Conservation (phyloP, 2,329 filamentous ascomycete genomes). For the Lasiodiplodia sp. region DNA sequence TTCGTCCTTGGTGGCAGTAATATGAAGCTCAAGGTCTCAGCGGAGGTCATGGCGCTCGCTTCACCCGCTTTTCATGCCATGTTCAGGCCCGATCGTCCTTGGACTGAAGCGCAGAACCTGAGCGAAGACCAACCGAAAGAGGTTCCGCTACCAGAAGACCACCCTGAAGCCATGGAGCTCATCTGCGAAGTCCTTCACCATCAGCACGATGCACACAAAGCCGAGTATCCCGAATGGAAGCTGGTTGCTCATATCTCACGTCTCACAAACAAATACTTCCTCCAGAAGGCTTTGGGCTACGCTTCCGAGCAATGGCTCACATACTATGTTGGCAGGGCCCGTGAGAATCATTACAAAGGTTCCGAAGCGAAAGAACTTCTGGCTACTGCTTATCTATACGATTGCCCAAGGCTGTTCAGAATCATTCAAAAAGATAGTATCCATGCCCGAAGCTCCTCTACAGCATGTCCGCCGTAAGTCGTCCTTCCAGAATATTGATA, state of each 20-base stretch:
- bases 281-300: not conserved
- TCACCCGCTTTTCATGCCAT: not conserved
- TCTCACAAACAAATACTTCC: not conserved
- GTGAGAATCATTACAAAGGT: not conserved
- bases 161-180: not conserved
- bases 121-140: not conserved
- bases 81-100: not conserved
- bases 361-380: not conserved
- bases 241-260: not conserved
- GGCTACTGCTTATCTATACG: not conserved
- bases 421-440: not conserved
- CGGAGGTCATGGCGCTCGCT: not conserved
- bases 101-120: not conserved
- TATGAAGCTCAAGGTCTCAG: not conserved
- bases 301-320: not conserved
- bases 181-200: conserved; percentile 12
- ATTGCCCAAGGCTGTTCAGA: not conserved
- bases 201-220: not conserved
- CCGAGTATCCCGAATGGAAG: too few species aligned
- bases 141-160: not conserved
- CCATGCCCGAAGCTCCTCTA: not conserved
- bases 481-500: not conserved
- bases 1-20: not conserved
- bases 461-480: not conserved
- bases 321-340: not conserved